Base-by-base conservation (phyloP, 768 basidiomycete species). In the Termitomyces sp. region DNA sequence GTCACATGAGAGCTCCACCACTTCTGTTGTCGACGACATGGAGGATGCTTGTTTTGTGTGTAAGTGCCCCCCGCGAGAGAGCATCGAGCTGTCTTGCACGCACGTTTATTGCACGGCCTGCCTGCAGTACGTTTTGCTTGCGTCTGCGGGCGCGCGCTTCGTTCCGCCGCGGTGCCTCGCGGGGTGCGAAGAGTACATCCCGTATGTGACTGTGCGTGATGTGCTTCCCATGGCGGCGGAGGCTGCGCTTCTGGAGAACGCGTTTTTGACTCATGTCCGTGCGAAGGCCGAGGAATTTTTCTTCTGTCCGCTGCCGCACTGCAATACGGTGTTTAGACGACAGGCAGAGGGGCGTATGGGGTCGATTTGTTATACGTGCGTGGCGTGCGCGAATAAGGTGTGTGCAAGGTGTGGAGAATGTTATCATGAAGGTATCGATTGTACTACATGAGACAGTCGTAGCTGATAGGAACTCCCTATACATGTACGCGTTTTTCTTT, bases 291-390 rank as follows among this genome's bases (percentile, higher is more conserved):
- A 73, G 30, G 73, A 76, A n/a, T 76, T 76, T 60, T 77, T 76
- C 58, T 81, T 80, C 68, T 87, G 84, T 65, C 82, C 84, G 1
- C 75, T 79, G 2, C 69, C 77, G 3, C 70, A 77, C 52, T 87
- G 85, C 62, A 63, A 74, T 44, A 72, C 75, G 13, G 72, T 84
- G 18, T 82, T 82, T 65, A 70, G 76, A 33, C 56, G 43, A 10
- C 33, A 51, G 36, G 35, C 52, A 32, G 55, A 55, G 9, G 61
- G 56, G 7, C 52, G 61, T 5, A 20, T 16, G 9, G 58, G 52
- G 24, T 41, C 28, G 2, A 14, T 49, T 18, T 59, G 50, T 45
- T 62, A 59, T 41, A 50, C 5, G 24, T 81, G 79, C 57, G 68
- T 67, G 18, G 59, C 62, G 5, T 81, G 79, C 54, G 56, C 63